Evolutionary conservation across 192 early-diverging fungal species (phyloP).

Genomic region (Physocladia obscura): DNA sequence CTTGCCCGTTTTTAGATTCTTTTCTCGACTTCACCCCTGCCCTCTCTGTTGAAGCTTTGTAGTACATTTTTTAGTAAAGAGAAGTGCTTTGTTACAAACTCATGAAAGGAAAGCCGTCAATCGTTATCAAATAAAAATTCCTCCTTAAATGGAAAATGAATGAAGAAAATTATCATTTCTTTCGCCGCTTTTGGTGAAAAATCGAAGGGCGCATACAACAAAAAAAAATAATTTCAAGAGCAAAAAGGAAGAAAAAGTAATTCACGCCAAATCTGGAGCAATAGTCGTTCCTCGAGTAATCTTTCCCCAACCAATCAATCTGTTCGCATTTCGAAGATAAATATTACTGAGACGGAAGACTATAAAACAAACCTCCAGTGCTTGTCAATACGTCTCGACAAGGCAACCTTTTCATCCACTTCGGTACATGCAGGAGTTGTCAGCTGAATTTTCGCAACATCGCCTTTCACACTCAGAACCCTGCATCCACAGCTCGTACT

Average conservation of each 20-base stretch:
- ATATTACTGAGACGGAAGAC: constrained; percentile 9
- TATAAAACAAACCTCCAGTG: constrained; percentile 90
- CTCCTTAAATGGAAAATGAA: no score
- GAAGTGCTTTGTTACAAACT: no score
- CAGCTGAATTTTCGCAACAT: constrained; percentile 91
- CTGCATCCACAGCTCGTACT: constrained; percentile 92
- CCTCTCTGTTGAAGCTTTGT: no score
- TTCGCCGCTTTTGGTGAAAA: no score
- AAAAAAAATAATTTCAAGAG: no score
- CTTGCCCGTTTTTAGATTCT: not conserved
- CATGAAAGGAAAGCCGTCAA: no score
- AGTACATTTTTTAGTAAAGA: no score
- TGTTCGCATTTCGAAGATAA: constrained; percentile 27
- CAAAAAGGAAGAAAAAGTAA: not conserved
- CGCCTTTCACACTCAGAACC: constrained; percentile 89
- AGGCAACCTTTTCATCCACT: constrained; percentile 90
- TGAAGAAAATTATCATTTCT: no score
- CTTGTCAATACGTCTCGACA: constrained; percentile 93
- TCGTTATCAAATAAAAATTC: no score
- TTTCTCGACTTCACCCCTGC: no score
- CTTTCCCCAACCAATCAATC: constrained; percentile 97
- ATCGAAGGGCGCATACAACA: no score
- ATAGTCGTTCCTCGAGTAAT: constrained; percentile 83
- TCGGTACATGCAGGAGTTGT: constrained; percentile 93
- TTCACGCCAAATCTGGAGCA: constrained; percentile 46